Evolutionary conservation across 768 basidiomycete genomes (phyloP).

Genomic region (Boletus subparvulus): DNA sequence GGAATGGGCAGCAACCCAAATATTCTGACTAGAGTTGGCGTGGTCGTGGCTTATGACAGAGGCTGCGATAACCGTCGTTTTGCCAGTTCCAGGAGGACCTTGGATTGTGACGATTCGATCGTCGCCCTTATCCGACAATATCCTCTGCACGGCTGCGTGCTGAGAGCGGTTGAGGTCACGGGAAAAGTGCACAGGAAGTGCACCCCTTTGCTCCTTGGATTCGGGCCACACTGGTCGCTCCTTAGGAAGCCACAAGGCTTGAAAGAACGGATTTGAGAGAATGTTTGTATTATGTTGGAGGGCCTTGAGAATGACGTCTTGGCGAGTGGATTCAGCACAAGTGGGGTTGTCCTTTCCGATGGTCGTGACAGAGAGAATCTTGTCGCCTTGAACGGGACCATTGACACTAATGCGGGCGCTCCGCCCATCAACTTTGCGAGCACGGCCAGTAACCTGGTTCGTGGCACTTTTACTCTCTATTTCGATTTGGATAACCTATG

Average conservation of each 20-base stretch:
- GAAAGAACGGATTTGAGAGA: constrained; percentile 26
- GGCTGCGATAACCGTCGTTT: constrained; percentile 44
- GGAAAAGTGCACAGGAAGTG: not conserved
- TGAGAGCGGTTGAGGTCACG: constrained; percentile 23
- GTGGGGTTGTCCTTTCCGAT: constrained; percentile 57
- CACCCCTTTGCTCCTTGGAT: not conserved
- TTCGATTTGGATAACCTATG: constrained; percentile 23
- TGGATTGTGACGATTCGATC: constrained; percentile 30
- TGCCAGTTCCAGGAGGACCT: constrained; percentile 45
- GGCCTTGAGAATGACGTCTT: constrained; percentile 19
- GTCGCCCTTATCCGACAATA: not conserved
- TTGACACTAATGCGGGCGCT: constrained; percentile 32
- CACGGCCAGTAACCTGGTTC: constrained; percentile 18
- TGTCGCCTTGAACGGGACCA: constrained; percentile 14
- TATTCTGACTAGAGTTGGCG: constrained; percentile 8
- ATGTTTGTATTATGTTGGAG: constrained; percentile 21
- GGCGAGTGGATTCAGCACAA: constrained; percentile 44
- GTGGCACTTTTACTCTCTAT: constrained; percentile 1
- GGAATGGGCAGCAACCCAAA: constrained; percentile 48
- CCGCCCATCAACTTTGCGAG: constrained; percentile 37
- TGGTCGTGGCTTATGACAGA: constrained; percentile 26
- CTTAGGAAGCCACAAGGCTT: constrained; percentile 28
- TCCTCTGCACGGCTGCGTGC: constrained; percentile 18
- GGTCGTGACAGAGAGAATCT: constrained; percentile 41
- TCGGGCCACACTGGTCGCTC: constrained; percentile 18